phyloP scores from a whole-genome alignment of 129 eudicot species.

The Lonicera japonica region DNA sequence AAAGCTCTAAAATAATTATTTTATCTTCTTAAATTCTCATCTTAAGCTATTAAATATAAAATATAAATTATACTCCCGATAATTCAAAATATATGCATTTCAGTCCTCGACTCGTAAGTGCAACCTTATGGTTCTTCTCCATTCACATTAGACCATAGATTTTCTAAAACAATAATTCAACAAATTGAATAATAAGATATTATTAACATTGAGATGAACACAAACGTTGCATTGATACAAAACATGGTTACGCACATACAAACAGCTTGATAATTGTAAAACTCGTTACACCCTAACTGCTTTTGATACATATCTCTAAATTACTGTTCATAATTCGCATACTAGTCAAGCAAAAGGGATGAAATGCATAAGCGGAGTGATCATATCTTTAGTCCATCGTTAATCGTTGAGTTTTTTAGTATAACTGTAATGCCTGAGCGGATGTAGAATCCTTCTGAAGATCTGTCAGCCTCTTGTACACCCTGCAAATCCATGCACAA shows the following conservation, averaged over 20 bases:
- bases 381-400: constrained; percentile 76
- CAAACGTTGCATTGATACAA: background rate
- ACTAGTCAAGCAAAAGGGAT: constrained; percentile 6
- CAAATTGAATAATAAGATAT: background rate
- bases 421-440: constrained; percentile 80
- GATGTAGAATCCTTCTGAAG: constrained; percentile 91
- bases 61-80: background rate
- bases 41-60: background rate
- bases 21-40: background rate
- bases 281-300: background rate
- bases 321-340: background rate
- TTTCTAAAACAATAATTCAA: background rate
- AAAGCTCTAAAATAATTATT: no score
- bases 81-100: background rate
- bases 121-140: background rate
- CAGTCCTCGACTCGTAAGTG: background rate
- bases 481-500: constrained; percentile 43
- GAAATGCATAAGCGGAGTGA: background rate
- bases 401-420: constrained; percentile 70
- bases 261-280: background rate
- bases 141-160: background rate
- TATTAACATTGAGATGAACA: background rate
- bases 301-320: background rate
- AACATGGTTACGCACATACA: background rate
- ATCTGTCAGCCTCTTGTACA: constrained; percentile 93